phyloP scores from a whole-genome alignment of 1,284 basidiomycete species.

The Ustilago lituana region DNA sequence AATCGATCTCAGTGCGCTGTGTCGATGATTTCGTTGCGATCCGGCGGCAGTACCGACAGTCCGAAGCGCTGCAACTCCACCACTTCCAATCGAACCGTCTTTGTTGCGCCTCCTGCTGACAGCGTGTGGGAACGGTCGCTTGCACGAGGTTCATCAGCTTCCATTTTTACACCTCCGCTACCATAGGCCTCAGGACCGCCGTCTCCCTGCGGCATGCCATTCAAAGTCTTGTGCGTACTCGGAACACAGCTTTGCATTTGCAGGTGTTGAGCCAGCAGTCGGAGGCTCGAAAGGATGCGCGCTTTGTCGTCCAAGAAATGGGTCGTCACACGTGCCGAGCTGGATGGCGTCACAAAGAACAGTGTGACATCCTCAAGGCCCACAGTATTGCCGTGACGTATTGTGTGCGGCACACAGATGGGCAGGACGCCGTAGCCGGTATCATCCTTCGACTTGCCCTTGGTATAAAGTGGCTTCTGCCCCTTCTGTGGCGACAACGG shows the following conservation, averaged over 20 bases:
- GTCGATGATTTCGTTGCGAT: no score
- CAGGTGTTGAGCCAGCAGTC: constrained; percentile 15
- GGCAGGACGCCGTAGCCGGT: constrained; percentile 39
- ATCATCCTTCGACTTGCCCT: constrained; percentile 42
- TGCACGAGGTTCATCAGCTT: neutral
- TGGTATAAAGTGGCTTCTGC: constrained; percentile 32
- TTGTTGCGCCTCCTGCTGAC: neutral
- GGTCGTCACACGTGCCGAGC: constrained; percentile 61
- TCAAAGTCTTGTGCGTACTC: no score
- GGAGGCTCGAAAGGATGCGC: constrained; percentile 42
- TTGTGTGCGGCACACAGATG: constrained; percentile 24
- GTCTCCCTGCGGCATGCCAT: no score
- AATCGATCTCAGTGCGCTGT: no score
- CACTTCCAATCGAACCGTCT: constrained; percentile 15
- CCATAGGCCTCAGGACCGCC: no score
- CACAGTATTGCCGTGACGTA: neutral
- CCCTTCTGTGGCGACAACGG: constrained; percentile 5
- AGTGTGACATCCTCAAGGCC: constrained; percentile 30
- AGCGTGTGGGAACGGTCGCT: neutral
- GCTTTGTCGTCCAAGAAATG: constrained; percentile 58
- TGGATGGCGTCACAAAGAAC: constrained; percentile 55
- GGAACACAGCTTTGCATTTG: no score
- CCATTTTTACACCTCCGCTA: neutral
- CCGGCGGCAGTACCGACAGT: no score
- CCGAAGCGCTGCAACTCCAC: no score